phyloP scores from a whole-genome alignment of 192 early-diverging fungal species.

The Backusella australiensis region DNA sequence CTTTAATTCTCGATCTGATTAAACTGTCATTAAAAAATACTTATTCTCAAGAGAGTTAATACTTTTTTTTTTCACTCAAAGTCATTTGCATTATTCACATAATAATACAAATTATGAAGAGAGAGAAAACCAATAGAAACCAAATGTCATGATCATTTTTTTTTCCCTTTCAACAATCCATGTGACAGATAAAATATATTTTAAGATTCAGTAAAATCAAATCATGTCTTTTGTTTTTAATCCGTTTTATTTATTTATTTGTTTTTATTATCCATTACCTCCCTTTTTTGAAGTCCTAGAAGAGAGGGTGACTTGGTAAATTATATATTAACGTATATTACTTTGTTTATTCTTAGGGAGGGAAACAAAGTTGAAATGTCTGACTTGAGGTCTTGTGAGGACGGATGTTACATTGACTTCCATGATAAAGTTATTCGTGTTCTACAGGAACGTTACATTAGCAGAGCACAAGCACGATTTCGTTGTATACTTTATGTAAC shows the following conservation, averaged over 20 bases:
- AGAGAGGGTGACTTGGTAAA: neutral
- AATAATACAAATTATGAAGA: neutral
- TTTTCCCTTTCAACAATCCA: neutral
- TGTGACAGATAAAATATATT: neutral
- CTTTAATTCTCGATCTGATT: neutral
- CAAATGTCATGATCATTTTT: neutral
- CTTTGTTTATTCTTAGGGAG: neutral
- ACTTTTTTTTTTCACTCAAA: neutral
- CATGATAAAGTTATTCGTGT: neutral
- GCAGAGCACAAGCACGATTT: slow-evolving; percentile 5
- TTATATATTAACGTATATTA: neutral
- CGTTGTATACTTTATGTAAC: neutral
- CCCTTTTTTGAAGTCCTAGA: neutral
- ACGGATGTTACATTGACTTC: neutral
- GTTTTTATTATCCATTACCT: neutral
- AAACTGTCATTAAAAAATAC: neutral
- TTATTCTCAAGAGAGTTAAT: neutral
- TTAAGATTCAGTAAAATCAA: neutral
- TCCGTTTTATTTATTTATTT: neutral
- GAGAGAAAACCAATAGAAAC: neutral
- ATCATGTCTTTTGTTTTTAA: neutral
- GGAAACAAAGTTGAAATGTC: neutral
- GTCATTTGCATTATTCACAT: neutral
- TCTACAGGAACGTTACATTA: neutral
- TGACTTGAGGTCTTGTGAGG: slow-evolving; percentile 6